Base-by-base conservation (phyloP, 441 rosid species). In the Manihot esculenta region DNA sequence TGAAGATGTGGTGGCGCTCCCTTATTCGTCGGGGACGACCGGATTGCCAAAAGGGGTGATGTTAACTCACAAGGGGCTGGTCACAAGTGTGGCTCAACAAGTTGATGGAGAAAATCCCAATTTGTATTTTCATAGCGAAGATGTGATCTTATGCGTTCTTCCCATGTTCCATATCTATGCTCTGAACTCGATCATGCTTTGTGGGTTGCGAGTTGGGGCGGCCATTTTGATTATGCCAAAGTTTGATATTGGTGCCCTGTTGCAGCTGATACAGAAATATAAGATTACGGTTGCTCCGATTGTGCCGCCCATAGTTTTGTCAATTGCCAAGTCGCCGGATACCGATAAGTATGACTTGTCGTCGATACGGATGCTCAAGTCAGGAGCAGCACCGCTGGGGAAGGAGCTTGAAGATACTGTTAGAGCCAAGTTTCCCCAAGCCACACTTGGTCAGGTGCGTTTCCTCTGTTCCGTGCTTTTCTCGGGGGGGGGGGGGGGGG, bases 51-150 rank as follows among this genome's bases (percentile, higher is more conserved):
- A 89, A 71, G 94, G 94, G 2, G 94, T 89, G 48, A 86, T 89
- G 94, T 49, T 89, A 27, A 86, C 94, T 3, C 94, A 89, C 76
- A 84, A 76, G 69, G 87, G 88, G 9, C 82, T 79, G 0, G 85
- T 89, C 13, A 86, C 94, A 1, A 87, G 88, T 65, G 86, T 86
- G 13, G 92, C 88, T 0, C 94, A 89, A 66, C 94, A 84, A 41
- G 94, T 89, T 0, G 92, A 86, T 42, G 94, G 94, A 3, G 92
- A 87, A 27, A 89, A 89, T 70, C 94, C 94, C 1, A 89, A 89
- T 69, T 41, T 89, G 51, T 86, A 84, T 74, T 78, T 84, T 54
- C 76, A 67, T 50, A 76, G 78, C 61, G 81, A 84, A 13, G 92
- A 87, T 55, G 92, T 89, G 66, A 72, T 89, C 5, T 64, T 89